These are phyloP conservation scores for Tulasnella sp. DNA, from an alignment of 768 basidiomycete genomes.

Conservation along the genomic window DNA sequence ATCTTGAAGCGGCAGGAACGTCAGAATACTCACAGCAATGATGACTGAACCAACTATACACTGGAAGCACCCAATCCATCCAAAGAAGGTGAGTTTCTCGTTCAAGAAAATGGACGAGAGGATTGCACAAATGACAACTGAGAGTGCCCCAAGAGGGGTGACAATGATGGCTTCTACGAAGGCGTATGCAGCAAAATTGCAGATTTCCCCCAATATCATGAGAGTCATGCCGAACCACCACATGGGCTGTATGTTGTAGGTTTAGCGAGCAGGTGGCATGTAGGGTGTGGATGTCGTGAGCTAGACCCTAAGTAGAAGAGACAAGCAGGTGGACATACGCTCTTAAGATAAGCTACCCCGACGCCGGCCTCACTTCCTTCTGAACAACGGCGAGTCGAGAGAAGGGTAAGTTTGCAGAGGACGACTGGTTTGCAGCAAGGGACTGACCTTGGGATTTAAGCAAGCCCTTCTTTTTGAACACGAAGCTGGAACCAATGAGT, in stretches of 20 bases:
- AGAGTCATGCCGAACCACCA: constrained; percentile 95
- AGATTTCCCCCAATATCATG: constrained; percentile 74
- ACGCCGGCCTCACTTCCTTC: constrained; percentile 45
- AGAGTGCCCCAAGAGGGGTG: constrained; percentile 90
- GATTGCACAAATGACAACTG: constrained; percentile 89
- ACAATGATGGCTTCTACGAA: constrained; percentile 90
- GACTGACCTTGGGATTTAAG: constrained; percentile 14
- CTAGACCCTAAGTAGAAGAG: no score
- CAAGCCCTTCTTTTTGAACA: constrained; percentile 35
- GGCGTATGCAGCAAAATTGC: constrained; percentile 56
- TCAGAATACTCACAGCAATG: constrained; percentile 41
- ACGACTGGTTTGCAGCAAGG: background rate
- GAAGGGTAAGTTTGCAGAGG: background rate
- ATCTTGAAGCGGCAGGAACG: background rate
- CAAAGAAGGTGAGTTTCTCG: constrained; percentile 87
- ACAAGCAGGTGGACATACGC: constrained; percentile 3
- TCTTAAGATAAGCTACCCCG: constrained; percentile 88
- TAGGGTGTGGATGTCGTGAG: background rate
- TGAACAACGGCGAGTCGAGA: background rate
- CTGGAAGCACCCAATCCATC: constrained; percentile 90
- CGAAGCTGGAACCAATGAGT: constrained; percentile 31
- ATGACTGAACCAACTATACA: constrained; percentile 69
- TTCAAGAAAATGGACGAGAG: constrained; percentile 87
- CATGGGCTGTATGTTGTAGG: constrained; percentile 26
- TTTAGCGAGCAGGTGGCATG: background rate